A percentile compares a stretch with the other conserved stretches of the same genome.
phyloP scores from a whole-genome alignment of 805 yeast genomes.

The Kazachstania kunashirensis region DNA sequence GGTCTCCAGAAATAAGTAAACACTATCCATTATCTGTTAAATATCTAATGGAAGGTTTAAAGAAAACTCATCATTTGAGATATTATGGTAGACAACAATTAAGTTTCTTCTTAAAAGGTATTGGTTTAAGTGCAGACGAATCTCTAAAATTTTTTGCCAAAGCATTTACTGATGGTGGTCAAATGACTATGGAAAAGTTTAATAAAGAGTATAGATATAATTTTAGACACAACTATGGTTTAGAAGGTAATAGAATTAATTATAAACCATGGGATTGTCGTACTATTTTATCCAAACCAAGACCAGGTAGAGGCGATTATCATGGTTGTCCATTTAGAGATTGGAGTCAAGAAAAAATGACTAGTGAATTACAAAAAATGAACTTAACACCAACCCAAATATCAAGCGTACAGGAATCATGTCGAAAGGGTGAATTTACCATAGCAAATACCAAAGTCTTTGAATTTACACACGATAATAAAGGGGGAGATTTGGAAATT shows the following conservation, averaged over 20 bases:
- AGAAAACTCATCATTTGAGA: slow-evolving; percentile 59
- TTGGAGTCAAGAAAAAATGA: slow-evolving; percentile 53
- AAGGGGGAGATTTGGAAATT: slow-evolving; percentile 32
- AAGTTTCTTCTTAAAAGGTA: slow-evolving; percentile 75
- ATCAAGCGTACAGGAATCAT: slow-evolving; percentile 55
- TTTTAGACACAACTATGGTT: slow-evolving; percentile 81
- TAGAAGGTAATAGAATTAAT: slow-evolving; percentile 81
- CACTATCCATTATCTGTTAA: slow-evolving; percentile 80
- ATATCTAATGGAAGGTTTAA: slow-evolving; percentile 53
- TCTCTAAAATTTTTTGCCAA: slow-evolving; percentile 76
- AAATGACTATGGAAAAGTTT: slow-evolving; percentile 60
- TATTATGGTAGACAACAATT: slow-evolving; percentile 81
- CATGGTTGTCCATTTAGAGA: slow-evolving; percentile 95
- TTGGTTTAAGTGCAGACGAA: slow-evolving; percentile 81
- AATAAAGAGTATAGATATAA: slow-evolving; percentile 84
- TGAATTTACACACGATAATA: slow-evolving; percentile 43
- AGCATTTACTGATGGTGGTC: slow-evolving; percentile 46
- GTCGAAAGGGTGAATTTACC: slow-evolving; percentile 61
- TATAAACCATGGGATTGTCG: slow-evolving; percentile 82
- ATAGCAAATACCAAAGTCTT: slow-evolving; percentile 85
- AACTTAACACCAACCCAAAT: slow-evolving; percentile 38
- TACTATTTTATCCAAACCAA: slow-evolving; percentile 60
- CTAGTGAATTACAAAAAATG: slow-evolving; percentile 46
- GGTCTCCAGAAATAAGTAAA: slow-evolving; percentile 41
- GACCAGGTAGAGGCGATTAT: slow-evolving; percentile 55